Conservation (phyloP, 495 filamentous ascomycete genomes). For the Jackrogersella minutella region DNA sequence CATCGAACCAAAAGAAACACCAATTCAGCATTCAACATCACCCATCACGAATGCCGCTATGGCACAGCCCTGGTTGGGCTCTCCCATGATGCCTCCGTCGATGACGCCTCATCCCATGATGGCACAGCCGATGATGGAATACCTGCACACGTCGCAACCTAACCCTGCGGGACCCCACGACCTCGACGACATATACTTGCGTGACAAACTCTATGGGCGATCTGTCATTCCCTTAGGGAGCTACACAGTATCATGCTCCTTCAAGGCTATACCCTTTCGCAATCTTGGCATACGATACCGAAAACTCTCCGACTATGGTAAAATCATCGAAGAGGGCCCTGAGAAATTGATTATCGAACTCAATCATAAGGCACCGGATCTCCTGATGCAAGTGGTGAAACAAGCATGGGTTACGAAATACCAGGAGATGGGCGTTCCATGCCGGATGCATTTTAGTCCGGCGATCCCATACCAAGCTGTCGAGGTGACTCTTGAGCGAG, state of each 20-base stretch:
- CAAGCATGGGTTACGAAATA: conserved; percentile 38
- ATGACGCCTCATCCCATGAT: not conserved
- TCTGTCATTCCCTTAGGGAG: not conserved
- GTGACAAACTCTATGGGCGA: not conserved
- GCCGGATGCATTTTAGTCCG: conserved; percentile 12
- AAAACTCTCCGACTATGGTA: conserved; percentile 22
- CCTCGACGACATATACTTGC: conserved; percentile 18
- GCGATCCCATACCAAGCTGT: not conserved
- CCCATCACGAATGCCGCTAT: not conserved
- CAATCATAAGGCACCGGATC: not conserved
- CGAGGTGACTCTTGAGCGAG: conserved; percentile 1
- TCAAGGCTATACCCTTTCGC: conserved; percentile 17
- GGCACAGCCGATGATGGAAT: not conserved
- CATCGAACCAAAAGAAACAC: too few relatives aligned
- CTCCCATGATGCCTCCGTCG: not conserved
- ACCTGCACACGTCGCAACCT: not conserved
- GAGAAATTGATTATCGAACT: conserved; percentile 24
- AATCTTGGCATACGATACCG: not conserved
- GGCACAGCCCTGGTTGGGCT: not conserved
- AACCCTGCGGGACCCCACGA: not conserved
- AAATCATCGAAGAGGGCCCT: conserved; percentile 10
- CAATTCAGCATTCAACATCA: not conserved
- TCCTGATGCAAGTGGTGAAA: not conserved
- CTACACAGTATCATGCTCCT: conserved; percentile 4
- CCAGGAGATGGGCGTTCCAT: not conserved